These are phyloP conservation scores for Ambrosia artemisiifolia DNA, from an alignment of 129 eudicot species.

Conservation along the genomic window DNA sequence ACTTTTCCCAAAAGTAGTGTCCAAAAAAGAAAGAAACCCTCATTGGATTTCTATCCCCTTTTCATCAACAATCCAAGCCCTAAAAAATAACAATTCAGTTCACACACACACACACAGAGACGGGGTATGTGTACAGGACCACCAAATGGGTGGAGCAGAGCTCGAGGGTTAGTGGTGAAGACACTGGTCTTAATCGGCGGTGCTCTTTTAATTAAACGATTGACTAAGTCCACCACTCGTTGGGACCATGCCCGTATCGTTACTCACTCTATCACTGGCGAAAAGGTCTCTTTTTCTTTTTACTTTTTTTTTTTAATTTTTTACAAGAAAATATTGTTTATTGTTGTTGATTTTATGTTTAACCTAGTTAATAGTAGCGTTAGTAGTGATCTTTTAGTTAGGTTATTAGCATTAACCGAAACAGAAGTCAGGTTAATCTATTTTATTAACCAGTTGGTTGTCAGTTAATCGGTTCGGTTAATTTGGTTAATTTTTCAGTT, in stretches of 20 bases:
- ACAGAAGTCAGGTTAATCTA: no score
- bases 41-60: slow-evolving; percentile 16
- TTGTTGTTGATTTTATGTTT: background rate
- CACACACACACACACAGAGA: no score
- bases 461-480: no score
- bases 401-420: no score
- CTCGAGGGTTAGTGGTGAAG: slow-evolving; percentile 71
- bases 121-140: slow-evolving; percentile 50
- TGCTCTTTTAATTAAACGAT: slow-evolving; percentile 69
- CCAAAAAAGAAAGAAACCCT: slow-evolving; percentile 6
- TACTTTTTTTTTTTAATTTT: background rate
- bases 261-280: slow-evolving; percentile 76
- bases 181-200: slow-evolving; percentile 81
- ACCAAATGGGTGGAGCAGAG: slow-evolving; percentile 67
- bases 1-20: background rate
- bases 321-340: background rate
- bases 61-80: slow-evolving; percentile 5
- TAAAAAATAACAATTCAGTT: background rate
- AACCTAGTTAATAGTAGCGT: background rate
- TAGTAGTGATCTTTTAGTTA: background rate
- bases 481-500: no score
- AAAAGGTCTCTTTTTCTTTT: slow-evolving; percentile 44
- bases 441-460: no score
- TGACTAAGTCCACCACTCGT: slow-evolving; percentile 97
- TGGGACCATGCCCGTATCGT: slow-evolving; percentile 97